A percentile compares a stretch with the other conserved stretches of the same genome.
Conservation (phyloP, 2,329 filamentous ascomycete species). For the Calonectria ilicicola region DNA sequence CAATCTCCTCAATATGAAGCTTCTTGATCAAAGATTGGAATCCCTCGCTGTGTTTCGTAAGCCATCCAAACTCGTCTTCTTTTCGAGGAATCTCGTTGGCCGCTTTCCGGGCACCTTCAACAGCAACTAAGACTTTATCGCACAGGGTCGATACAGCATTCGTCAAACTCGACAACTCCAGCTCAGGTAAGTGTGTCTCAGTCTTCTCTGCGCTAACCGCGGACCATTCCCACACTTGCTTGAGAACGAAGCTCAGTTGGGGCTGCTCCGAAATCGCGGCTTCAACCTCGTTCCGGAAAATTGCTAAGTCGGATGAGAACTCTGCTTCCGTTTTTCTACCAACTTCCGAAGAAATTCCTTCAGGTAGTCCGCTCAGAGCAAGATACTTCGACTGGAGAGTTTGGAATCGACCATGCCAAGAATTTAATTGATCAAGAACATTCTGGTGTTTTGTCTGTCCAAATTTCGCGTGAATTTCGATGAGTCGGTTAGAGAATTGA, state of each 20-base stretch:
- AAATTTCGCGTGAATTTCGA: constrained; percentile 76
- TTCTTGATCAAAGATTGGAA: constrained; percentile 66
- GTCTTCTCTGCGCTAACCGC: constrained; percentile 43
- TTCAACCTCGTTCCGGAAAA: constrained; percentile 56
- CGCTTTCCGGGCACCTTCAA: constrained; percentile 77
- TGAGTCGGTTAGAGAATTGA: constrained; percentile 69
- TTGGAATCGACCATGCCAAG: constrained; percentile 63
- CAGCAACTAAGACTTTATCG: constrained; percentile 81
- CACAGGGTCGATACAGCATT: constrained; percentile 72
- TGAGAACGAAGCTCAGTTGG: constrained; percentile 72
- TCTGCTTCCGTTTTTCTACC: constrained; percentile 49
- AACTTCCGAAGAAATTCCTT: constrained; percentile 58
- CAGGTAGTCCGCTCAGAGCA: constrained; percentile 62
- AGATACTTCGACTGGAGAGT: constrained; percentile 56
- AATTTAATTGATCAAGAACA: constrained; percentile 59
- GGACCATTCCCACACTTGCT: constrained; percentile 76
- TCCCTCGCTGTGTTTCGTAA: constrained; percentile 59
- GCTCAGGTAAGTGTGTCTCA: constrained; percentile 13
- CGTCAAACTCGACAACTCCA: constrained; percentile 61
- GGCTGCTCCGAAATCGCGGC: constrained; percentile 57
- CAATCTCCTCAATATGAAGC: constrained; percentile 70
- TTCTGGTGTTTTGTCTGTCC: constrained; percentile 62
- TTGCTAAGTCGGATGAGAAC: constrained; percentile 50
- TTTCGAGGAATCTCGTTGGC: constrained; percentile 55
- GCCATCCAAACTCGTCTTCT: constrained; percentile 52